Base-by-base conservation (phyloP, 257 asterid genomes). In the Ajuga chamaepitys region DNA sequence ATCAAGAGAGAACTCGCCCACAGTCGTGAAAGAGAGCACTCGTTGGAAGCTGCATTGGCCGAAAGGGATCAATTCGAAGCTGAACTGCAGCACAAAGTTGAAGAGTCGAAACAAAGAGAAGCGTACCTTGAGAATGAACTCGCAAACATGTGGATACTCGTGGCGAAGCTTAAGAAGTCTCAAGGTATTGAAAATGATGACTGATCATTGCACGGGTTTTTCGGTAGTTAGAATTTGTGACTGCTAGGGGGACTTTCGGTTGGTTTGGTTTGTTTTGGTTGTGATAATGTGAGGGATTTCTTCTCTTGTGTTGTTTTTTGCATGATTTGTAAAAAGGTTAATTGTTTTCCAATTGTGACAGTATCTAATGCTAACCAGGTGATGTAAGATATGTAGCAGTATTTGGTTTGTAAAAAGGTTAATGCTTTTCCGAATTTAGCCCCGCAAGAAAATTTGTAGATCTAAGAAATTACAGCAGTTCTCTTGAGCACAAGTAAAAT, bases 101-200 rank as follows among this genome's bases (percentile, higher is more conserved):
- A 90, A 71, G 96, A 94, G 64, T 86, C 99, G 17, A 90, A 90
- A 74, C 95, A 90, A 72, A 86, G 89, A 77, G 99, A 94, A 73
- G 93, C 95, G 32, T 88, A 90, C 77, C 83, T 94, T 10, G 99
- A 94, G 81, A 90, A 90, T 22, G 99, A 94, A 79, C 96, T 94
- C 1, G 95, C 99, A 10, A 94, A 88, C 69, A 94, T 94, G 99
- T 94, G 96, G 95, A 81, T 94, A 79, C 93, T 85, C 9, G 95
- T 88, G 58, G 97, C 96, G 3, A 90, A 86, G 81, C 84, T 90
- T 8, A 88, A 86, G 67, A 90, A 80, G 71, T 74, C 89, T 62
- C 95, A 78, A 72, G 90, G 88, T 28, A 74, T 41, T 18, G 95
- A 83, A 22, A 71, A 54, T 56, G 94, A 84, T 64, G 95, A 85